phyloP scores from a whole-genome alignment of 2,329 filamentous ascomycete species.

The Hymenotorrendiella dingleyae region DNA sequence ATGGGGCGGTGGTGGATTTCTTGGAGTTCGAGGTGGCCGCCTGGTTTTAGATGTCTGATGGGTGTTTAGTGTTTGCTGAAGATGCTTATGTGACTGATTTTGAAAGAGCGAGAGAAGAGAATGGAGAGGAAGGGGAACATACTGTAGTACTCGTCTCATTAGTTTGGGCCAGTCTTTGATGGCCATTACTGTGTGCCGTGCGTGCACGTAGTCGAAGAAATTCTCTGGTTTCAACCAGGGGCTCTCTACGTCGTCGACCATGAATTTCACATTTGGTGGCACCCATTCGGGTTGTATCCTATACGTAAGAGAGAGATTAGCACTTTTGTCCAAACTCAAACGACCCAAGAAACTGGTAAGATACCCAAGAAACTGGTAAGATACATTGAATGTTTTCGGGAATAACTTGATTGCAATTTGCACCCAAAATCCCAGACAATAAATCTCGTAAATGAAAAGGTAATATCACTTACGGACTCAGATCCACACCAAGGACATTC shows the following conservation, averaged over 20 bases:
- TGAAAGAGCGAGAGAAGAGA: too few relatives aligned
- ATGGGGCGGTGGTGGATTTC: conserved; percentile 46
- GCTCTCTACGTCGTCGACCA: conserved; percentile 60
- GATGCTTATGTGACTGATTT: neutral
- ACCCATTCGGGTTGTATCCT: conserved; percentile 50
- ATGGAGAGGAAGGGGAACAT: too few relatives aligned
- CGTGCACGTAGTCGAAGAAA: conserved; percentile 56
- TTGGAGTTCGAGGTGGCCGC: conserved; percentile 50
- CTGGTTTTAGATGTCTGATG: conserved; percentile 44
- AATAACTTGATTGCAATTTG: neutral
- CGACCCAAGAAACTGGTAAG: neutral
- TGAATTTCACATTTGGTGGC: conserved; percentile 56
- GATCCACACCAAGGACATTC: conserved; percentile 49
- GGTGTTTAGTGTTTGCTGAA: neutral
- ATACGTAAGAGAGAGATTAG: neutral
- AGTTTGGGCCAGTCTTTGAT: conserved; percentile 50
- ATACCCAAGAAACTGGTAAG: neutral
- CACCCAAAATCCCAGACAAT: neutral
- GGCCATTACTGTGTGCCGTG: conserved; percentile 50
- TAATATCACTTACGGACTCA: conserved; percentile 38
- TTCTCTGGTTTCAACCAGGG: conserved; percentile 43
- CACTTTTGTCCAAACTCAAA: neutral
- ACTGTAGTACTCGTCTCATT: conserved; percentile 43
- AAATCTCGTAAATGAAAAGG: neutral
- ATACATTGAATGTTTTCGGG: neutral